phyloP scores from a whole-genome alignment of 2,329 filamentous ascomycete genomes.

The Diaporthe citri region DNA sequence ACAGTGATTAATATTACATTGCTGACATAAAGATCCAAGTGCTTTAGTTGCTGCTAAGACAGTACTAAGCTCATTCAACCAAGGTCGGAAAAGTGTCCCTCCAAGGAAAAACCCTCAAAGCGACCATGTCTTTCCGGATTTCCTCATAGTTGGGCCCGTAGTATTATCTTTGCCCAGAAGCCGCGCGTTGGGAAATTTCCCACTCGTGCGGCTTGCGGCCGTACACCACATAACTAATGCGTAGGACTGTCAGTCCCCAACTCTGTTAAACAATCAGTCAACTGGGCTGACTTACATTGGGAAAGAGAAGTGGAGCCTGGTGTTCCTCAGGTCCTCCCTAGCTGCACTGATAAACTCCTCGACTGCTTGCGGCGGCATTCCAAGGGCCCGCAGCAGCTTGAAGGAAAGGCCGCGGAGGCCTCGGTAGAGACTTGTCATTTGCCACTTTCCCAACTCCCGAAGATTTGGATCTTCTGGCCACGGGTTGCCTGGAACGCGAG shows the following conservation, averaged over 20 bases:
- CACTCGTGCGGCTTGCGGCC: not conserved
- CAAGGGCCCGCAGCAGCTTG: not conserved
- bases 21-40: not conserved
- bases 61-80: not conserved
- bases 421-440: conserved; percentile 1
- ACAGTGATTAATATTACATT: not conserved
- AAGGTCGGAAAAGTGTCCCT: not conserved
- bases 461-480: not conserved
- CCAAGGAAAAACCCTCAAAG: too few species aligned
- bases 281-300: not conserved
- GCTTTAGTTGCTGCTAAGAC: not conserved
- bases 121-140: not conserved
- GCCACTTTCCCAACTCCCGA: not conserved
- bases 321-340: not conserved
- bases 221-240: not conserved
- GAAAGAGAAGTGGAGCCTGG: conserved; percentile 1
- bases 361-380: not conserved
- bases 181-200: not conserved
- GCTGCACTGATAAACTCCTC: not conserved
- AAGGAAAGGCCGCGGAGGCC: not conserved
- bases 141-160: not conserved
- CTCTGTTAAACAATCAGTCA: too few species aligned
- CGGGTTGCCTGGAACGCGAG: not conserved
- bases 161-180: not conserved
- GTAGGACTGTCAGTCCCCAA: not conserved